phyloP scores from a whole-genome alignment of 345 rosid genomes.

The Reutealis trisperma region DNA sequence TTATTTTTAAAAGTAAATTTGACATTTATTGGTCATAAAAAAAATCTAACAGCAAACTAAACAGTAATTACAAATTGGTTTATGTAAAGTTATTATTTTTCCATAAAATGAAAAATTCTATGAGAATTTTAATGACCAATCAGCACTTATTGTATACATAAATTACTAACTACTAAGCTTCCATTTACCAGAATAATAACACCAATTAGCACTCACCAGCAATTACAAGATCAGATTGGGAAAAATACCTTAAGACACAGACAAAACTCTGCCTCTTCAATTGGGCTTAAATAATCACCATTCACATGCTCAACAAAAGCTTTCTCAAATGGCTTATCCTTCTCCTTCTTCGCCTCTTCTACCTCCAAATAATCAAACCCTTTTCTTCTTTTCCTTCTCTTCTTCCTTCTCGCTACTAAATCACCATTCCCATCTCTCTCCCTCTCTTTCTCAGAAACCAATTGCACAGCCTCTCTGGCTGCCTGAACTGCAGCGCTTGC shows the following conservation, averaged over 20 bases:
- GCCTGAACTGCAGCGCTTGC: conserved; percentile 33
- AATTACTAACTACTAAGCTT: neutral
- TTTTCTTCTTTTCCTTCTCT: conserved; percentile 43
- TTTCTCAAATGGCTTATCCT: conserved; percentile 10
- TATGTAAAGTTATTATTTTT: too few species aligned
- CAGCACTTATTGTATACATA: too few species aligned
- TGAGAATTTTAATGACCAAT: too few species aligned
- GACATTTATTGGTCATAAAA: too few species aligned
- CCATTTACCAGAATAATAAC: neutral
- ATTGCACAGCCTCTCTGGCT: conserved; percentile 36
- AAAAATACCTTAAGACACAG: conserved; percentile 43
- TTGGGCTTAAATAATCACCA: conserved; percentile 36
- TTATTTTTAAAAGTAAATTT: too few species aligned
- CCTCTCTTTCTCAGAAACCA: conserved; percentile 16
- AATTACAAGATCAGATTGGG: neutral
- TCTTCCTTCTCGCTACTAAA: conserved; percentile 35
- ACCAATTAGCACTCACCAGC: neutral
- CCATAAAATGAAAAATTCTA: too few species aligned
- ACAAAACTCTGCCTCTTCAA: conserved; percentile 55
- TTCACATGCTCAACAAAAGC: conserved; percentile 23
- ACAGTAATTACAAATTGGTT: too few species aligned
- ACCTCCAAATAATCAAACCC: conserved; percentile 24
- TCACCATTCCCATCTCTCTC: conserved; percentile 3
- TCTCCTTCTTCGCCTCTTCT: conserved; percentile 23
- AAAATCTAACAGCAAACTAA: too few species aligned